A percentile compares a stretch with the other conserved stretches of the same genome.
phyloP scores from a whole-genome alignment of 1,139 yeast species.

The Nakaseomyces nivariensis region DNA sequence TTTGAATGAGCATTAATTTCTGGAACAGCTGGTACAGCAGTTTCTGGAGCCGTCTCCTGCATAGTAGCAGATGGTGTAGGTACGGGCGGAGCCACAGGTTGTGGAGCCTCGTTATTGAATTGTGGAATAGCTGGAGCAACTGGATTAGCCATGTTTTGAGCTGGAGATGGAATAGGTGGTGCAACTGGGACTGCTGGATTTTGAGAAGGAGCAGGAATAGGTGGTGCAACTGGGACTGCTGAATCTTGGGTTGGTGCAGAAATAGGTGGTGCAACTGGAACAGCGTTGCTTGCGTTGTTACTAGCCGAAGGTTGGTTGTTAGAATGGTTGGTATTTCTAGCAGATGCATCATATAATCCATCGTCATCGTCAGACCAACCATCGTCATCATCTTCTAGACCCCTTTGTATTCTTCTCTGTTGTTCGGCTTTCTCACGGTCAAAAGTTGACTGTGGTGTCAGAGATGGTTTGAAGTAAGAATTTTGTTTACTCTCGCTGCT shows the following conservation, averaged over 20 bases:
- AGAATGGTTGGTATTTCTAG: conserved; percentile 12
- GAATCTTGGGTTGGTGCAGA: not conserved
- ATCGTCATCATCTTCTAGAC: conserved; percentile 36
- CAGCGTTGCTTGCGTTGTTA: not conserved
- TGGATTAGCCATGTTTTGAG: conserved; percentile 32
- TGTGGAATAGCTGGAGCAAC: conserved; percentile 30
- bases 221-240: conserved; percentile 21
- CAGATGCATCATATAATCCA: conserved; percentile 30
- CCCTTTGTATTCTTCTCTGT: conserved; percentile 59
- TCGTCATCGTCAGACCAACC: conserved; percentile 51
- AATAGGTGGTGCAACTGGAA: conserved; percentile 22
- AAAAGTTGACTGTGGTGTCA: conserved; percentile 27
- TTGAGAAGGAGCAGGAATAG: not conserved
- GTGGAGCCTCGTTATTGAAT: not conserved
- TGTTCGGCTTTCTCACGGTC: conserved; percentile 51
- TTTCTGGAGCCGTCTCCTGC: conserved; percentile 9
- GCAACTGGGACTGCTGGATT: conserved; percentile 21
- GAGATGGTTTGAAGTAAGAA: conserved; percentile 44
- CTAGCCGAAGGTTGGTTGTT: conserved; percentile 11
- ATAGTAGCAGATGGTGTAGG: conserved; percentile 11
- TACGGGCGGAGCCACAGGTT: conserved; percentile 21
- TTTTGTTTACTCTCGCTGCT: not conserved
- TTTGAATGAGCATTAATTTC: conserved; percentile 3
- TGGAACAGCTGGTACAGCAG: conserved; percentile 33
- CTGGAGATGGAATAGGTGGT: not conserved